Percentiles rank a stretch among this genome's conserved stretches.
These are phyloP conservation scores for Ceratocystis eucalypticola DNA, from an alignment of 2,329 filamentous ascomycete genomes.

Conservation along the genomic window DNA sequence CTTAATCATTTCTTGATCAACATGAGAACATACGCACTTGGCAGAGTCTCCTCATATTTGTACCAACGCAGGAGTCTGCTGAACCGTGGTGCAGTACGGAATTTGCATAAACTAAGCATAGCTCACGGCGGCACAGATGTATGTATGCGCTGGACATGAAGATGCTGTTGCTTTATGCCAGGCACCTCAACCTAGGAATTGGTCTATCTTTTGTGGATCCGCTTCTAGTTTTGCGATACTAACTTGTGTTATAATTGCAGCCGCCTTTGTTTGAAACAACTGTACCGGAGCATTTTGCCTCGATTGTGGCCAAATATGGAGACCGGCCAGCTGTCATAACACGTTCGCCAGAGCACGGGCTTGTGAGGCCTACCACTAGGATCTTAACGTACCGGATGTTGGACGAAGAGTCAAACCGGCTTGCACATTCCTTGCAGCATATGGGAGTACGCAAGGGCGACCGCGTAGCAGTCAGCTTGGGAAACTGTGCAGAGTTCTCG, in stretches of 20 bases:
- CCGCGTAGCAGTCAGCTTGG: conserved; percentile 71
- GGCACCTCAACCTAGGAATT: not conserved
- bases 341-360: conserved; percentile 28
- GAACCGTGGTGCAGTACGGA: not conserved
- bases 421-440: conserved; percentile 56
- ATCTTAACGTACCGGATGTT: conserved; percentile 61
- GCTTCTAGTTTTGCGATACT: not conserved
- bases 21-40: not conserved
- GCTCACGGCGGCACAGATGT: conserved; percentile 11
- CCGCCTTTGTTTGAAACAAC: conserved; percentile 54
- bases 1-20: not conserved
- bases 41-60: not conserved
- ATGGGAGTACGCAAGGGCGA: conserved; percentile 69
- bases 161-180: not conserved
- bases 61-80: too few species aligned
- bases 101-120: conserved; percentile 13
- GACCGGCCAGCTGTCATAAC: conserved; percentile 48
- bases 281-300: conserved; percentile 58
- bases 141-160: not conserved
- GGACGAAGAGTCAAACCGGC: conserved; percentile 59
- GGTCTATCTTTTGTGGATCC: not conserved
- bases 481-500: conserved; percentile 74
- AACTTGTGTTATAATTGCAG: conserved; percentile 28
- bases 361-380: conserved; percentile 38
- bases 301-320: conserved; percentile 49